phyloP scores from a whole-genome alignment of 1,139 yeast genomes.

The Blastobotrys aristatus region DNA sequence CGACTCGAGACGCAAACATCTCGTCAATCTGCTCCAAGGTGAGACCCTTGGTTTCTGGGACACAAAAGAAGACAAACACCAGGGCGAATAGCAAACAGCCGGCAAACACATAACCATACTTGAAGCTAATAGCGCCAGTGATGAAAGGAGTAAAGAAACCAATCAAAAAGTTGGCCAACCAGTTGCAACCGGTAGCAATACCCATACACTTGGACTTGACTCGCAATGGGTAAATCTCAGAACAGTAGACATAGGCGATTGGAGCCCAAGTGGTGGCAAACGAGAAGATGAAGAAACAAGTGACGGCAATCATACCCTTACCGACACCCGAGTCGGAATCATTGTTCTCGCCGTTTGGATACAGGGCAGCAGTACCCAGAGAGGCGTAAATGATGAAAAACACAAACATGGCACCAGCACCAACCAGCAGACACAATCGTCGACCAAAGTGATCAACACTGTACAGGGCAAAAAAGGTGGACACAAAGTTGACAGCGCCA shows the following conservation, averaged over 20 bases:
- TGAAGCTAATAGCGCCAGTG: slow-evolving; percentile 43
- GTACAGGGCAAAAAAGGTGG: slow-evolving; percentile 64
- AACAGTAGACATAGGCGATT: slow-evolving; percentile 68
- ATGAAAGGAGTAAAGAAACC: slow-evolving; percentile 49
- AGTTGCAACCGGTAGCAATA: slow-evolving; percentile 63
- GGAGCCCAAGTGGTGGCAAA: slow-evolving; percentile 91
- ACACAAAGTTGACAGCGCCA: slow-evolving; percentile 73
- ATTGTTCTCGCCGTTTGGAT: slow-evolving; percentile 43
- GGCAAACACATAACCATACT: slow-evolving; percentile 71
- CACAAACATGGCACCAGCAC: slow-evolving; percentile 59
- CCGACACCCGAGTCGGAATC: slow-evolving; percentile 46
- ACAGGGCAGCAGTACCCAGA: slow-evolving; percentile 59
- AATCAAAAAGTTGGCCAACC: slow-evolving; percentile 69
- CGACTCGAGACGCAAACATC: slow-evolving; percentile 36
- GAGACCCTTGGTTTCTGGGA: slow-evolving; percentile 71
- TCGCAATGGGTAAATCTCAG: slow-evolving; percentile 75
- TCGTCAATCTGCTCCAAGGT: slow-evolving; percentile 66
- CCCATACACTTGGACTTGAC: slow-evolving; percentile 79
- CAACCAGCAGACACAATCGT: slow-evolving; percentile 58
- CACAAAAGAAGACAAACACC: slow-evolving; percentile 58
- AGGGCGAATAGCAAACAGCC: slow-evolving; percentile 64
- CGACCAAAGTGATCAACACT: slow-evolving; percentile 68
- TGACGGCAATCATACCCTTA: slow-evolving; percentile 57
- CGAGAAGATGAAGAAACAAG: slow-evolving; percentile 74
- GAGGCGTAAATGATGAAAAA: slow-evolving; percentile 65